These are phyloP conservation scores for Lichtheimia ornata DNA, from an alignment of 371 early-diverging fungal genomes.

Conservation along the genomic window DNA sequence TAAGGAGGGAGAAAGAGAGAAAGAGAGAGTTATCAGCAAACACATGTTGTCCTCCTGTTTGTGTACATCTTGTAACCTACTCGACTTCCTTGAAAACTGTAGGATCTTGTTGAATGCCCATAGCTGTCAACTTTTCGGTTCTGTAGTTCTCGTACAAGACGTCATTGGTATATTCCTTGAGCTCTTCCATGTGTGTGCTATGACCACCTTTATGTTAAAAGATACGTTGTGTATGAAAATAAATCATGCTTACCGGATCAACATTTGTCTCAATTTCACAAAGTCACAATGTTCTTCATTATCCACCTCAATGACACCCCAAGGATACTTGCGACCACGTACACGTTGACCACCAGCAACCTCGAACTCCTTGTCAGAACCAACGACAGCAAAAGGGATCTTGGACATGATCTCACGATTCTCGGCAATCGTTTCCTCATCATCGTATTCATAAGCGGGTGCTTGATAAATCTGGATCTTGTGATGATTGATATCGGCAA, in stretches of 20 bases:
- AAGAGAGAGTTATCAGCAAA: too few relatives aligned
- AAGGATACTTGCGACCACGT: conserved; percentile 93
- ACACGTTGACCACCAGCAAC: conserved; percentile 84
- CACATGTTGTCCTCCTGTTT: too few relatives aligned
- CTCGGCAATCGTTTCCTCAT: conserved; percentile 92
- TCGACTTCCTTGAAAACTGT: conserved; percentile 81
- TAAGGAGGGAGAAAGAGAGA: conserved; percentile 26
- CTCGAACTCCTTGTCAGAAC: conserved; percentile 89
- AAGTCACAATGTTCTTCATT: conserved; percentile 93
- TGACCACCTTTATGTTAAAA: conserved; percentile 28
- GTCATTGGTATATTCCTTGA: conserved; percentile 93
- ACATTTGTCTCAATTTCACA: conserved; percentile 91
- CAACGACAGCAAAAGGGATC: conserved; percentile 97
- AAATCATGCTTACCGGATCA: conserved; percentile 53
- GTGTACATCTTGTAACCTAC: not conserved
- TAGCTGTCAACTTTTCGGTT: conserved; percentile 80
- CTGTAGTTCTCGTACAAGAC: conserved; percentile 96
- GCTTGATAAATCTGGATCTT: conserved; percentile 95
- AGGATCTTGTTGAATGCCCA: conserved; percentile 82
- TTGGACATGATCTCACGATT: conserved; percentile 93
- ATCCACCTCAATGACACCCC: conserved; percentile 96
- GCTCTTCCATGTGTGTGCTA: conserved; percentile 90
- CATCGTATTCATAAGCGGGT: conserved; percentile 89
- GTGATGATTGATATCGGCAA: conserved; percentile 91
- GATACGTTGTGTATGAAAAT: not conserved